phyloP scores from a whole-genome alignment of 2,329 filamentous ascomycete species.

The Orbilia brochopaga region DNA sequence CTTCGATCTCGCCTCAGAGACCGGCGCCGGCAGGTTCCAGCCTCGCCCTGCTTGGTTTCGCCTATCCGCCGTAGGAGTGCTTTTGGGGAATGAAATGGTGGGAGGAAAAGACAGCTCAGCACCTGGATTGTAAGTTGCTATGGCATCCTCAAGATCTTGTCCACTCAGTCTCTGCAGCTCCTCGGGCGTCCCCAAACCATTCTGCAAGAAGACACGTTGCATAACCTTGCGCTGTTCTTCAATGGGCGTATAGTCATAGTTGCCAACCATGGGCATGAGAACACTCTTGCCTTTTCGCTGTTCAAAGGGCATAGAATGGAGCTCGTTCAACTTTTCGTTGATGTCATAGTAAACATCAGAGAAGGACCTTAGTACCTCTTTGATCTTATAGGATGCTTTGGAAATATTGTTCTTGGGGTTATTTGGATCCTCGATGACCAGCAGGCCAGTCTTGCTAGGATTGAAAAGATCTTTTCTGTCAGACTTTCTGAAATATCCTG shows the following conservation, averaged over 20 bases:
- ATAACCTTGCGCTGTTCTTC: conserved; percentile 66
- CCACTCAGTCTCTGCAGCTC: conserved; percentile 29
- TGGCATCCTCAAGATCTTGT: neutral
- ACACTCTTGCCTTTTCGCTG: conserved; percentile 63
- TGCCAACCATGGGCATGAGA: conserved; percentile 74
- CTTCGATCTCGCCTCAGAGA: conserved; percentile 5
- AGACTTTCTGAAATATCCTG: conserved; percentile 78
- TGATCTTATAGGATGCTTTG: conserved; percentile 77
- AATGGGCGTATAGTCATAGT: conserved; percentile 74
- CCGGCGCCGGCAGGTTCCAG: no score
- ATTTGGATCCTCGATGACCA: conserved; percentile 93
- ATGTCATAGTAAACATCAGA: conserved; percentile 67
- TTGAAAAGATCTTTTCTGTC: conserved; percentile 55
- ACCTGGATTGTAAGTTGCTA: conserved; percentile 1
- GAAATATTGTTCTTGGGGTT: conserved; percentile 84
- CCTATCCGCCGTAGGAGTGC: no score
- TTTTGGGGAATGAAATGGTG: conserved; percentile 1
- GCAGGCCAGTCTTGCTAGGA: conserved; percentile 53
- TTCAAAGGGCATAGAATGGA: conserved; percentile 57
- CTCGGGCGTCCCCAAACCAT: conserved; percentile 38
- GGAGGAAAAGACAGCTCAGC: conserved; percentile 3
- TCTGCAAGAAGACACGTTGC: conserved; percentile 45
- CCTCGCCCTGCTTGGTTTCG: no score
- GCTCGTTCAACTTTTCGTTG: conserved; percentile 65
- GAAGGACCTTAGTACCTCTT: conserved; percentile 73